phyloP scores from a whole-genome alignment of 2,329 filamentous ascomycete genomes.

The Penicillium corylophilum region DNA sequence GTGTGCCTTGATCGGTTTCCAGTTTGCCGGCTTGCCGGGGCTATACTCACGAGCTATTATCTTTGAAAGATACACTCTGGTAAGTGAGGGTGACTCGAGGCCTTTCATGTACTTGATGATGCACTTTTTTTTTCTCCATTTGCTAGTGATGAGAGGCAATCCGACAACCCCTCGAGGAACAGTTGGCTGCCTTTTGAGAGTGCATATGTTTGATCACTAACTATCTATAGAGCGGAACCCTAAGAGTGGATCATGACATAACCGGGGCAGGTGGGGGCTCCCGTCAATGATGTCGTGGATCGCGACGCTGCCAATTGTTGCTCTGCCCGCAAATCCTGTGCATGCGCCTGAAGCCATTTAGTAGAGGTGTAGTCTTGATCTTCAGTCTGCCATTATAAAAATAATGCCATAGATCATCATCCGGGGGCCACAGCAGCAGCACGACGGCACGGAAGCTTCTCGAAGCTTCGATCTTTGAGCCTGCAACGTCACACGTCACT shows the following conservation, averaged over 20 bases:
- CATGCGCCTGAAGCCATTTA: neutral
- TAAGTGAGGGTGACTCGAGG: too few relatives aligned
- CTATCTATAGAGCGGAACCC: neutral
- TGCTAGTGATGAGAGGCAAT: too few relatives aligned
- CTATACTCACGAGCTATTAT: too few relatives aligned
- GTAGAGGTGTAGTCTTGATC: neutral
- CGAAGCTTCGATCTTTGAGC: conserved; percentile 33
- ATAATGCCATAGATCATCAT: neutral
- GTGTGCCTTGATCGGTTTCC: too few relatives aligned
- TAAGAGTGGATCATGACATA: conserved; percentile 2
- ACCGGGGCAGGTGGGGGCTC: conserved; percentile 9
- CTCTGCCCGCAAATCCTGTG: neutral
- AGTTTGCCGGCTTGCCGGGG: too few relatives aligned
- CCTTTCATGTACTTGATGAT: too few relatives aligned
- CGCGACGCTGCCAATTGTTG: neutral
- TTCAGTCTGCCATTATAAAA: neutral
- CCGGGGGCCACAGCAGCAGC: neutral
- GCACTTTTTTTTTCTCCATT: too few relatives aligned
- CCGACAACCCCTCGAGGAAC: too few relatives aligned
- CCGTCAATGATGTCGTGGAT: conserved; percentile 16
- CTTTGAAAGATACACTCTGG: too few relatives aligned
- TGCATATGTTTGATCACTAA: too few relatives aligned
- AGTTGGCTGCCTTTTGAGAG: too few relatives aligned
- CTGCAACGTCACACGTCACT: conserved; percentile 35
- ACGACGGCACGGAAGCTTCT: conserved; percentile 32